Base-by-base conservation (phyloP, 306 rosid genomes). In the Luffa aegyptiaca region DNA sequence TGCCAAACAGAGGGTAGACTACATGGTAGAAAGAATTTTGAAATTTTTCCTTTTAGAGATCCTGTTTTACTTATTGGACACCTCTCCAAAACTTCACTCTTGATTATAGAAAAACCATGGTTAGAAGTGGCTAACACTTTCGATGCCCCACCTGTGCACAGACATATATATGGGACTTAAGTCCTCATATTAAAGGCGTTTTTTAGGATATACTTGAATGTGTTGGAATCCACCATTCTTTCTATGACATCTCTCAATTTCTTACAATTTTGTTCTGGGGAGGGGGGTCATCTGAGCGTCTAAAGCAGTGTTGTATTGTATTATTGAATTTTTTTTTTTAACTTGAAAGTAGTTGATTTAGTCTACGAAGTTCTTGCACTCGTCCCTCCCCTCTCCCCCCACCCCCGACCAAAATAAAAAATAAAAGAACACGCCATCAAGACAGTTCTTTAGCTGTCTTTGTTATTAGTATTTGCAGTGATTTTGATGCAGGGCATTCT, bases 31-130 rank as follows among this genome's bases (percentile, higher is more conserved):
- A 91, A 81, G 81, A 94, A 91, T 82, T 91, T 95, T 55, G 93
- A 90, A 72, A 86, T 93, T 79, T 42, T 82, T 80, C 82, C 88
- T 10, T 90, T 90, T 51, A 84, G 85, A 62, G 85, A 90, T 81
- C 96, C 94, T 41, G 90, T 89, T 86, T 90, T 96, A 81, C 90
- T 89, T 80, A 80, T 90, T 21, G 90, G 92, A 18, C 90, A 93
- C 83, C 94, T 92, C 73, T 89, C 97, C 11, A 88, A 84, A 78
- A 87, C 78, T 82, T 85, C 91, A 8, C 74, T 91, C 46, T 91
- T 96, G 86, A 83, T 91, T 80, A 79, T 96, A 77, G 97, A 96
- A 84, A 96, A 90, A 86, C 96, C 96, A 5, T 96, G 99, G 99
- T 80, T 87, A 79, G 94, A 91, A 84, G 99, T 96, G 75, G 91